Evolutionary conservation across 352 stramenopile genomes (phyloP), one percentile per base, ranked within the genome.

Genomic region (Elongisporangium senticosum): DNA sequence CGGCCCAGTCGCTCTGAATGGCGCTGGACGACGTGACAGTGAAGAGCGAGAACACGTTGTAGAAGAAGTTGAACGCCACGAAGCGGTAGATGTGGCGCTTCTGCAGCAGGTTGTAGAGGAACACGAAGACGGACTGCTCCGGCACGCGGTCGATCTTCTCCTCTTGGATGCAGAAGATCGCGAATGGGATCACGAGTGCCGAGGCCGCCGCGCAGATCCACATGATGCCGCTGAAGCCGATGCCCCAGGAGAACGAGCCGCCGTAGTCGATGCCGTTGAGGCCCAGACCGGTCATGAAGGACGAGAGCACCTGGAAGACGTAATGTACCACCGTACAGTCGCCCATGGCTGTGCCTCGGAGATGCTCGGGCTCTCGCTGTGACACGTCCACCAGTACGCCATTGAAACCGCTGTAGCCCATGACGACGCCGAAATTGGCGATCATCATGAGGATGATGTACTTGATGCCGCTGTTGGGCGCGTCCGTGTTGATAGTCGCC

Each of bases 341-440:
- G 15, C 50, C 75, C 23, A 84, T 64, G 17, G 63, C 68, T 7
- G 51, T 69, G 23, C 79, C 79, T 5, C 76, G 75, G 20, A 60
- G 62, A 23, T 40, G 28, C 11, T 69, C 65, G 0, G 71, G 52
- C 56, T 88, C 79, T 14, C 65, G 67, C 23, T 88, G 77, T 10
- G 72, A 71, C 1, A 87, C 53, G 17, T 86, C 69, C 26, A 87
- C 77, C 23, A 84, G 55, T 14, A 80, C 57, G 0, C 79, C 83
- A 63, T 93, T 83, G 23, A 74, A 71, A 13, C 80, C 80, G 5
- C 85, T 77, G 67, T 89, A 83, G 8, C 75, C 77, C 59, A 89
- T 81, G 48, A 93, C 80, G 17, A 79, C 83, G 22, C 83, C 83
- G 19, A 90, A 59, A 47, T 87, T 88, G 3, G 86, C 82, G 17